phyloP scores from a whole-genome alignment of 2,329 filamentous ascomycete genomes.

The Aspergillus texensis region DNA sequence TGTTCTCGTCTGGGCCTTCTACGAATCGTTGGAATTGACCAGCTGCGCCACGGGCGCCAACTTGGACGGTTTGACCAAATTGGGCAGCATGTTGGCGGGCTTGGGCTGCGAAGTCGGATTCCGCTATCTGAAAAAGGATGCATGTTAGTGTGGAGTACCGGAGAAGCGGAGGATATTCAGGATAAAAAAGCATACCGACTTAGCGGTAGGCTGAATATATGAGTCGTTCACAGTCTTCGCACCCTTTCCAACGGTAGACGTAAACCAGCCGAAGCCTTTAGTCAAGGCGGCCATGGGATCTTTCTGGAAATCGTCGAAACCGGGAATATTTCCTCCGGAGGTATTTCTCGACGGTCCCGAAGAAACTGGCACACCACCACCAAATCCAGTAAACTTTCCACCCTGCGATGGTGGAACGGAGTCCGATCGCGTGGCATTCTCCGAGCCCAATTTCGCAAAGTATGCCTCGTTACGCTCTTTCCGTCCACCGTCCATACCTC shows the following conservation, averaged over 20 bases:
- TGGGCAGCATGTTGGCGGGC: slow-evolving; percentile 59
- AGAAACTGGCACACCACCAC: slow-evolving; percentile 68
- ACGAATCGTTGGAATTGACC: slow-evolving; percentile 85
- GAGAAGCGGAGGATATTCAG: not conserved
- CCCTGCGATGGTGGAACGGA: slow-evolving; percentile 83
- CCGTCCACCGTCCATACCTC: slow-evolving; percentile 49
- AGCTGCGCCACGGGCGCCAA: slow-evolving; percentile 72
- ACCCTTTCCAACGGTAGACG: slow-evolving; percentile 82
- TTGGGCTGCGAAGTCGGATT: slow-evolving; percentile 76
- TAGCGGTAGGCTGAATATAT: slow-evolving; percentile 90
- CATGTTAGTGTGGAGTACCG: slow-evolving; percentile 8
- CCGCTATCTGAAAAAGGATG: slow-evolving; percentile 63
- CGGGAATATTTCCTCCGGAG: slow-evolving; percentile 48
- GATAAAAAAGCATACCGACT: slow-evolving; percentile 63
- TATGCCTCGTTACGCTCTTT: slow-evolving; percentile 80
- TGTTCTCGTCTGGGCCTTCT: slow-evolving; percentile 65
- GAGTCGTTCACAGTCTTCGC: slow-evolving; percentile 89
- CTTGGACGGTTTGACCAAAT: slow-evolving; percentile 63
- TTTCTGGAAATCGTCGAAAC: slow-evolving; percentile 84
- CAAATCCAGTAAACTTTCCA: slow-evolving; percentile 90
- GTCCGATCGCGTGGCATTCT: slow-evolving; percentile 76
- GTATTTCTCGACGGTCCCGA: slow-evolving; percentile 32
- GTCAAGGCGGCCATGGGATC: slow-evolving; percentile 86
- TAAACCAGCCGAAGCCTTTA: slow-evolving; percentile 94
- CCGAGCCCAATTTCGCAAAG: slow-evolving; percentile 80